These are phyloP conservation scores for Stephania cephalantha DNA, from an alignment of 164 flowering plant species.

Conservation along the genomic window DNA sequence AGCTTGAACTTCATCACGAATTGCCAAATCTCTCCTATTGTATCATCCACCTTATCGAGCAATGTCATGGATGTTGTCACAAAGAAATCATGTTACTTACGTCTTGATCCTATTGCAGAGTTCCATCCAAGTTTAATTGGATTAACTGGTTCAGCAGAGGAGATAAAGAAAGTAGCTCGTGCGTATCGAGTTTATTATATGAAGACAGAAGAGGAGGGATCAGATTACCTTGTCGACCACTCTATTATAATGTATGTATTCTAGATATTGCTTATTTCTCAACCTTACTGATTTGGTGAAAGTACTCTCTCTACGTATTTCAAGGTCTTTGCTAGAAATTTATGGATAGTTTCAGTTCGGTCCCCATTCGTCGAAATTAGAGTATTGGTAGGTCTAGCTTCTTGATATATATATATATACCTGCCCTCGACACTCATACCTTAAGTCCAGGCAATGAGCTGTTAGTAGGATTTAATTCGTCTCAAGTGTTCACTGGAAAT, in stretches of 20 bases:
- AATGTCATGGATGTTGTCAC: neutral
- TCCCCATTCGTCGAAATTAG: neutral
- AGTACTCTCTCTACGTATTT: no score
- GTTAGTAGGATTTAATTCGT: no score
- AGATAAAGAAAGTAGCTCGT: conserved; percentile 70
- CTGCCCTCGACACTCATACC: no score
- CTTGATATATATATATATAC: neutral
- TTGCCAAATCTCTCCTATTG: neutral
- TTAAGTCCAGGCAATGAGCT: no score
- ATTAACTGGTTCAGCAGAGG: conserved; percentile 69
- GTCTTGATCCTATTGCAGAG: conserved; percentile 37
- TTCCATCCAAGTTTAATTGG: conserved; percentile 89
- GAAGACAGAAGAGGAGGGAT: conserved; percentile 89
- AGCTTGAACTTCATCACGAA: neutral
- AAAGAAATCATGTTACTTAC: neutral
- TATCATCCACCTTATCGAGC: neutral
- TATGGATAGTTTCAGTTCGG: no score
- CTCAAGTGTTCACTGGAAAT: no score
- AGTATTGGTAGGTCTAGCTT: neutral
- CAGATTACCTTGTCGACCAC: conserved; percentile 96
- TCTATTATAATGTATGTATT: conserved; percentile 80
- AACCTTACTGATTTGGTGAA: neutral
- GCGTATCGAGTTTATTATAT: conserved; percentile 91
- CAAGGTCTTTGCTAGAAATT: no score
- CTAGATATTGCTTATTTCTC: neutral